Evolutionary conservation across 352 stramenopile genomes (phyloP).

Genomic region (Phytophthora fragariae): DNA sequence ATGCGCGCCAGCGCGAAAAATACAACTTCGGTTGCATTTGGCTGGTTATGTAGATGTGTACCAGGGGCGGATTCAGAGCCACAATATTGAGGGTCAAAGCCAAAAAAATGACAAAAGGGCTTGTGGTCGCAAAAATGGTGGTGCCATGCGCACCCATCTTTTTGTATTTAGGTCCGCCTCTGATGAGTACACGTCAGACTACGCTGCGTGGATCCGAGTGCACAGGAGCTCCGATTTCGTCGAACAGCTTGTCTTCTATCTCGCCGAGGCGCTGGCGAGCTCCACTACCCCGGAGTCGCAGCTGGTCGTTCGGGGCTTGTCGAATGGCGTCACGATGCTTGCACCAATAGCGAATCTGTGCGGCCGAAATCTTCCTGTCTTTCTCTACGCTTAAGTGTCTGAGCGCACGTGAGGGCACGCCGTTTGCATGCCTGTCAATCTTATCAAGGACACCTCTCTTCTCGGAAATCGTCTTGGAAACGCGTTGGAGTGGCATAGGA

Average conservation of each 20-base stretch:
- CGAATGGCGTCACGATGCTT: neutral
- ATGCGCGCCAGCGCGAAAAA: too few species aligned
- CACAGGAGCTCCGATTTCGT: too few species aligned
- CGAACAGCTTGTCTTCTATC: neutral
- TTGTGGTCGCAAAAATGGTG: too few species aligned
- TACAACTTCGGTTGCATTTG: too few species aligned
- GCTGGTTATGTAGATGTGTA: too few species aligned
- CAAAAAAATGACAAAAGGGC: too few species aligned
- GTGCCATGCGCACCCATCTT: too few species aligned
- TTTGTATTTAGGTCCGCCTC: too few species aligned
- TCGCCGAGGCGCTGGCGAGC: neutral
- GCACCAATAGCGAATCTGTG: neutral
- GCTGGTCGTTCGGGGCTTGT: neutral
- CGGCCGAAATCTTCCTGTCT: neutral
- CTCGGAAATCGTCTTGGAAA: neutral
- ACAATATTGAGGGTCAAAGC: too few species aligned
- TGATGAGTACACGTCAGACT: too few species aligned
- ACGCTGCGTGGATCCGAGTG: too few species aligned
- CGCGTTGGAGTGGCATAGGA: neutral
- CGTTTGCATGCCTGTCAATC: neutral
- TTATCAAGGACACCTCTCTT: neutral
- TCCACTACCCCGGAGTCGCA: neutral
- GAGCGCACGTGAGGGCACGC: neutral
- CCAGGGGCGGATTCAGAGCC: too few species aligned
- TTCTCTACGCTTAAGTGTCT: neutral